Percentiles rank a stretch among this genome's conserved stretches.
Evolutionary conservation across 768 basidiomycete species (phyloP).

Genomic region (Tylopilus plumbeoviolaceoides): DNA sequence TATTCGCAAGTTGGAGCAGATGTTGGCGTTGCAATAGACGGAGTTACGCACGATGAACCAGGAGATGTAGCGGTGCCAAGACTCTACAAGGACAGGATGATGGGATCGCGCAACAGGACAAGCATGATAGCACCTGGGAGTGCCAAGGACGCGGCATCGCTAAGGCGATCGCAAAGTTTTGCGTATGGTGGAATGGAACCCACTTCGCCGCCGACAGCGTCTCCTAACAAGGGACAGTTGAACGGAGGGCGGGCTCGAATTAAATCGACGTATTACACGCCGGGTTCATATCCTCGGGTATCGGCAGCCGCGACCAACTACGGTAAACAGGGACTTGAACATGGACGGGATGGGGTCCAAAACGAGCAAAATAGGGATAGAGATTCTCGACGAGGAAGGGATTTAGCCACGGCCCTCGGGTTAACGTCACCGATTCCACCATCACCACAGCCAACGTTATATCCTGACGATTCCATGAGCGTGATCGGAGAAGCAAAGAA

Average conservation of each 20-base stretch:
- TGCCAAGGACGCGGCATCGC: slow-evolving; percentile 17
- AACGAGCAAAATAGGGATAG: slow-evolving; percentile 31
- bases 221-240: slow-evolving; percentile 21
- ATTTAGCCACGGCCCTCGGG: slow-evolving; percentile 38
- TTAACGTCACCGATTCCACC: slow-evolving; percentile 35
- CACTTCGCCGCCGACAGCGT: slow-evolving; percentile 36
- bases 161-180: slow-evolving; percentile 33
- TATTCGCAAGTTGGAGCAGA: slow-evolving; percentile 21
- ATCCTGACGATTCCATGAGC: slow-evolving; percentile 71
- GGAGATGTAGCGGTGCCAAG: slow-evolving; percentile 31
- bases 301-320: slow-evolving; percentile 41
- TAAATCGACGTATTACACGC: slow-evolving; percentile 64
- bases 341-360: slow-evolving; percentile 30
- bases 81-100: slow-evolving; percentile 34
- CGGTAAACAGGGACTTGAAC: slow-evolving; percentile 32
- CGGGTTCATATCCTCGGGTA: slow-evolving; percentile 49
- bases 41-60: slow-evolving; percentile 40
- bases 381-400: slow-evolving; percentile 42
- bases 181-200: slow-evolving; percentile 56
- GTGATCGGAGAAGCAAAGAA: slow-evolving; percentile 42
- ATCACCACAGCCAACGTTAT: slow-evolving; percentile 60
- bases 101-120: slow-evolving; percentile 13
- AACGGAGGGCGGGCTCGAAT: slow-evolving; percentile 59
- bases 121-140: slow-evolving; percentile 21
- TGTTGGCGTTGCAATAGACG: slow-evolving; percentile 35